phyloP scores from a whole-genome alignment of 805 yeast genomes.

The Isabelozyma pseudorhagii region DNA sequence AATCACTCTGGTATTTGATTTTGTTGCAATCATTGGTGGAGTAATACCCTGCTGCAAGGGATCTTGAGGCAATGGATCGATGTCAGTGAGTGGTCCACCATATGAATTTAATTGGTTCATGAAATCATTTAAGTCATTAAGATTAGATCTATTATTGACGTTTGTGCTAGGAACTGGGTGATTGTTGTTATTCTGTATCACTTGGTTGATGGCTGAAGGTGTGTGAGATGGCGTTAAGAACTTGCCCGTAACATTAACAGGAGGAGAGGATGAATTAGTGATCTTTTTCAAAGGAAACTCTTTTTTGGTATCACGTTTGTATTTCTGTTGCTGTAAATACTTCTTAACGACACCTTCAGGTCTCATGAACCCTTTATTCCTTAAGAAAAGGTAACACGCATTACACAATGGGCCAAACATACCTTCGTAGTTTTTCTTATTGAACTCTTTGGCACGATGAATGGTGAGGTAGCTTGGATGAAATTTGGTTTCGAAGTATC shows the following conservation, averaged over 20 bases:
- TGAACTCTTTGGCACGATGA: conserved; percentile 34
- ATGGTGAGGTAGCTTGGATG: conserved; percentile 35
- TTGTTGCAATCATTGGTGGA: conserved; percentile 53
- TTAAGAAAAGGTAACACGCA: conserved; percentile 42
- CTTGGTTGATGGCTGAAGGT: conserved; percentile 36
- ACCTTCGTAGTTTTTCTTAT: conserved; percentile 40
- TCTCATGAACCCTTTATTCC: conserved; percentile 43
- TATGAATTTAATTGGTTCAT: conserved; percentile 35
- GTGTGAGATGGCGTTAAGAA: conserved; percentile 40
- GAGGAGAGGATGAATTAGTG: conserved; percentile 25
- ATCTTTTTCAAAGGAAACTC: conserved; percentile 8
- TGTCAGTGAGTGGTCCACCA: conserved; percentile 48
- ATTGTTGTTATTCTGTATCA: conserved; percentile 22
- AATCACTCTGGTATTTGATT: conserved; percentile 51
- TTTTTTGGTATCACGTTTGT: conserved; percentile 33
- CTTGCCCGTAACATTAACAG: conserved; percentile 14
- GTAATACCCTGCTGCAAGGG: conserved; percentile 27
- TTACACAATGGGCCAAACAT: conserved; percentile 48
- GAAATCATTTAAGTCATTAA: conserved; percentile 37
- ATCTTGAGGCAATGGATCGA: conserved; percentile 40
- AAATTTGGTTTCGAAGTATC: conserved; percentile 41
- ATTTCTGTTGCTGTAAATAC: conserved; percentile 42
- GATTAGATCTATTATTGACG: conserved; percentile 6
- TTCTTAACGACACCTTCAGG: conserved; percentile 45
- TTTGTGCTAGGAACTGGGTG: neutral